Percentiles rank a stretch among this genome's conserved stretches.
Evolutionary conservation across 2,329 filamentous ascomycete species (phyloP).

Genomic region (Scleromitrula shiraiana): DNA sequence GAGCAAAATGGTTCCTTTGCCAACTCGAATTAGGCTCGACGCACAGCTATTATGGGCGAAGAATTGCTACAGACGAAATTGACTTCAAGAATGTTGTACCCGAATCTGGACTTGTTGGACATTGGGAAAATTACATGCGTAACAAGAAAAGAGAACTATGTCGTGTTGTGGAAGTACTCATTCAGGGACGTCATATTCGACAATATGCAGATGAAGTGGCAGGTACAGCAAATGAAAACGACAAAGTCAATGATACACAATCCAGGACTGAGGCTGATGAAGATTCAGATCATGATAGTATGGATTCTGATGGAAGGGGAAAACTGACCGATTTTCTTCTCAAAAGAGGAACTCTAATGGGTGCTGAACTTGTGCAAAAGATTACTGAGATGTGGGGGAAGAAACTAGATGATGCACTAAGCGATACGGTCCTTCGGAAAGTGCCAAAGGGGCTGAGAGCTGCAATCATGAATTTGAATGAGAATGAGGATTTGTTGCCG

Average conservation of each 20-base stretch:
- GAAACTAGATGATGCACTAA: constrained; percentile 24
- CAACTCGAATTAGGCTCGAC: constrained; percentile 28
- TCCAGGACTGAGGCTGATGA: background rate
- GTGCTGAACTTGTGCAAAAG: constrained; percentile 23
- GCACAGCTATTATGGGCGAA: constrained; percentile 25
- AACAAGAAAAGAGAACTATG: constrained; percentile 15
- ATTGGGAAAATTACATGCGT: constrained; percentile 16
- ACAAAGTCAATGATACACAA: background rate
- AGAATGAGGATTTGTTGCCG: constrained; percentile 29
- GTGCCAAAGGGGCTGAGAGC: constrained; percentile 25
- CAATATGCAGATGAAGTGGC: constrained; percentile 8
- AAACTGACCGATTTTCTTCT: constrained; percentile 8
- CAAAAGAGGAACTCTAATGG: constrained; percentile 10
- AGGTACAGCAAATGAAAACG: constrained; percentile 1
- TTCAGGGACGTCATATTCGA: constrained; percentile 6
- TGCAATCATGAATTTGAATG: constrained; percentile 29
- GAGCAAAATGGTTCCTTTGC: constrained; percentile 31
- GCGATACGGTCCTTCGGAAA: constrained; percentile 26
- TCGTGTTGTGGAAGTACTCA: constrained; percentile 3
- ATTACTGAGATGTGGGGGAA: constrained; percentile 25
- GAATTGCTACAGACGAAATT: constrained; percentile 16
- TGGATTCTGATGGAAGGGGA: background rate
- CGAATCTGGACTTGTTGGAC: constrained; percentile 10
- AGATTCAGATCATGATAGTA: constrained; percentile 10
- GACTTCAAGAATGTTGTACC: constrained; percentile 13